Evolutionary conservation across 2,329 filamentous ascomycete species (phyloP), one percentile per base, ranked within the genome.

Genomic region (Phaeosphaeriaceae sp.): DNA sequence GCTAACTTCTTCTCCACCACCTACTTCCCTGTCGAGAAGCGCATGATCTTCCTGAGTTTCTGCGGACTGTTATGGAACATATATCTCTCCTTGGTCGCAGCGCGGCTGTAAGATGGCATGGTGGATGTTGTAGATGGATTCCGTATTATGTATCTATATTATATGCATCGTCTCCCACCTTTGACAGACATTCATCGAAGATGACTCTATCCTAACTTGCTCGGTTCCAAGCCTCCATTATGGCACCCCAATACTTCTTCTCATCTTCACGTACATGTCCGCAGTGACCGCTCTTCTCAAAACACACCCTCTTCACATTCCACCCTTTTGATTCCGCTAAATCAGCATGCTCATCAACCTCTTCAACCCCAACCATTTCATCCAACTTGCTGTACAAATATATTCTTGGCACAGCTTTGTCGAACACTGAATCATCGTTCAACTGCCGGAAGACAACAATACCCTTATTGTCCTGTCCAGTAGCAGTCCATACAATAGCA

Each of bases 11-110:
- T 91, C 66, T 90, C 90, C 80, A 93, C 90, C 67, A 86, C 87
- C 0, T 80, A 92, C 51, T 85, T 89, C 67, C 90, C 88, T 13
- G 86, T 92, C 13, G 86, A 92, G 74, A 82, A 82, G 25, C 83
- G 91, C 25, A 90, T 90, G 64, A 79, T 93, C 52, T 85, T 93
- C 60, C 89, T 88, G n/a, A 87, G 87, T 65, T 76, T 89, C 60
- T 90, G 89, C 36, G 91, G 91, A 7, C 81, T 93, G 41, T 82
- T 82, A 11, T 94, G 91, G 91, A 89, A 89, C 1, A 82, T 93
- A 40, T 93, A 91, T 74, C 81, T 93, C 76, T 92, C 89, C 65
- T 78, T 93, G 63, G 79, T 88, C 56, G 84, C 75, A 15, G 66
- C 69, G 20, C 62, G 71, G n/a, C 53, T 76, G 33, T 77, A 70